phyloP scores from a whole-genome alignment of 2,329 filamentous ascomycete genomes.

The Fusarium anguioides region DNA sequence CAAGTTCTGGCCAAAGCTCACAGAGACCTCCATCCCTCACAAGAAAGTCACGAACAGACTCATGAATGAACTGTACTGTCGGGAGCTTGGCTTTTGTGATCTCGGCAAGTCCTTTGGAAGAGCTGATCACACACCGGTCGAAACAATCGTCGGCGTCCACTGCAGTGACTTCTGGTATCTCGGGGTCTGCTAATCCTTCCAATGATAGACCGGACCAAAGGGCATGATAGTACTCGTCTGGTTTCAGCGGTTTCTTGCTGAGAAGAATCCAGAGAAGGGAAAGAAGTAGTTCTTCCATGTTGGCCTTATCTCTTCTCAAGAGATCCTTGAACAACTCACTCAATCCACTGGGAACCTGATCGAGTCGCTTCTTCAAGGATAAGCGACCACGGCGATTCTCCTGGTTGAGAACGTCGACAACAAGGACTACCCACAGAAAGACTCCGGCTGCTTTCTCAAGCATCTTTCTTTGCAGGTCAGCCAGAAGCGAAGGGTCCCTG shows the following conservation, averaged over 20 bases:
- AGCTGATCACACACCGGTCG: conserved; percentile 51
- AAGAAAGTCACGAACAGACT: conserved; percentile 62
- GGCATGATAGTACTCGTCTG: conserved; percentile 57
- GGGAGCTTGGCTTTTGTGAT: conserved; percentile 47
- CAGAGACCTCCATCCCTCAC: conserved; percentile 50
- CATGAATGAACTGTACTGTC: conserved; percentile 65
- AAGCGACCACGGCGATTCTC: conserved; percentile 47
- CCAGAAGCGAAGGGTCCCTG: neutral
- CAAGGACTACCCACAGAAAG: conserved; percentile 59
- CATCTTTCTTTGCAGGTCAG: conserved; percentile 37
- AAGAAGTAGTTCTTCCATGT: conserved; percentile 55
- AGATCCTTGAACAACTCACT: conserved; percentile 64
- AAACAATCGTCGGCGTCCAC: neutral
- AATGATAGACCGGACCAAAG: conserved; percentile 3
- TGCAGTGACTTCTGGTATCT: conserved; percentile 39
- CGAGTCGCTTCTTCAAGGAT: conserved; percentile 45
- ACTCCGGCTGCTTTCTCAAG: conserved; percentile 53
- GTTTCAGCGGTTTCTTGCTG: conserved; percentile 56
- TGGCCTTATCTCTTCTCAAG: conserved; percentile 57
- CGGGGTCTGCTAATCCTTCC: neutral
- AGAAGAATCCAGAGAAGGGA: conserved; percentile 66
- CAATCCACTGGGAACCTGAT: conserved; percentile 54
- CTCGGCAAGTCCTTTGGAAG: conserved; percentile 64
- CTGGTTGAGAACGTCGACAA: conserved; percentile 53
- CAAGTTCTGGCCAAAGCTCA: conserved; percentile 29